Percentiles rank a stretch among this genome's conserved stretches.
phyloP scores from a whole-genome alignment of 148 eudicot species.

The Talinum fruticosum region DNA sequence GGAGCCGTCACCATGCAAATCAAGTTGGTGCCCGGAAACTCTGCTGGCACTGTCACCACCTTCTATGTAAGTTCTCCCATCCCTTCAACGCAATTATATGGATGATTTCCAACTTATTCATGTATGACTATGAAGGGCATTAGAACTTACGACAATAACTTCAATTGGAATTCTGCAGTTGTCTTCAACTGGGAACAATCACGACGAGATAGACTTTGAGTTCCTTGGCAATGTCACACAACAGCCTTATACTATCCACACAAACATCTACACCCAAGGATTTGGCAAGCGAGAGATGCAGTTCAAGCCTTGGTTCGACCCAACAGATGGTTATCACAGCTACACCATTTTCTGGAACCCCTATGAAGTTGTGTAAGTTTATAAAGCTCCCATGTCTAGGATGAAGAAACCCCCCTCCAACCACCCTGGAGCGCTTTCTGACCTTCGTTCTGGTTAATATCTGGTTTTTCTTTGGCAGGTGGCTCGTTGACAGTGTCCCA shows the following conservation, averaged over 20 bases:
- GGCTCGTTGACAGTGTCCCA: constrained; percentile 57
- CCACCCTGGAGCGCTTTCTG: too few species aligned
- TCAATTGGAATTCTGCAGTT: constrained; percentile 32
- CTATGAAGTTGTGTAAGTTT: constrained; percentile 49
- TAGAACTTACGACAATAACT: neutral
- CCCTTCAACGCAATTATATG: neutral
- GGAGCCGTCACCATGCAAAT: constrained; percentile 58
- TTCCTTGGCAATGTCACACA: constrained; percentile 74
- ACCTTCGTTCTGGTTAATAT: too few species aligned
- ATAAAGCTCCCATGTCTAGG: neutral
- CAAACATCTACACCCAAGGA: constrained; percentile 65
- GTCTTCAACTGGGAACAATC: constrained; percentile 44
- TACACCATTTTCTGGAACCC: constrained; percentile 76
- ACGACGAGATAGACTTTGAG: constrained; percentile 88
- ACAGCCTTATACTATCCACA: constrained; percentile 67
- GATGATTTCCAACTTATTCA: neutral
- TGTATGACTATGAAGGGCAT: neutral
- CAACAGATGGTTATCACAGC: constrained; percentile 58
- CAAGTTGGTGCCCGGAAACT: constrained; percentile 59
- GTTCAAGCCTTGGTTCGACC: constrained; percentile 73
- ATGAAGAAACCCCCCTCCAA: too few species aligned
- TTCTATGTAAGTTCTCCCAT: constrained; percentile 58
- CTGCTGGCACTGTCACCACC: constrained; percentile 79
- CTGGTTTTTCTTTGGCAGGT: constrained; percentile 34
- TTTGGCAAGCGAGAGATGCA: constrained; percentile 60